phyloP scores from a whole-genome alignment of 768 basidiomycete species.

The Agrocybe pediades region DNA sequence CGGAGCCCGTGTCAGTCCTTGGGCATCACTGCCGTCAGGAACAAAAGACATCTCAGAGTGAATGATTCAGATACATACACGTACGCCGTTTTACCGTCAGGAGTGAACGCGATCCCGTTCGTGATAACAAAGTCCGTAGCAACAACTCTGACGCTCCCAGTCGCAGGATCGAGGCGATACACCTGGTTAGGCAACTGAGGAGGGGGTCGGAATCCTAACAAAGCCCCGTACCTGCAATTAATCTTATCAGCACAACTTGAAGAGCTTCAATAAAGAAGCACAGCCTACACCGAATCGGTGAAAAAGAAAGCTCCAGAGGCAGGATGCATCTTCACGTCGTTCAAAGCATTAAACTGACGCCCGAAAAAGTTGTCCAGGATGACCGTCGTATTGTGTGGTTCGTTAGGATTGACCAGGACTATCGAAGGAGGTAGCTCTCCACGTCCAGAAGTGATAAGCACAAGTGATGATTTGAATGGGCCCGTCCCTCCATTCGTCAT shows the following conservation, averaged over 20 bases:
- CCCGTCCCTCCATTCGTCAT: constrained; percentile 76
- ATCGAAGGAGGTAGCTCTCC: constrained; percentile 64
- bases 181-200: constrained; percentile 75
- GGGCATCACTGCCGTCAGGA: background rate
- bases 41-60: background rate
- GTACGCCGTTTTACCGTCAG: constrained; percentile 64
- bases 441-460: constrained; percentile 68
- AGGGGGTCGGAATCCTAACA: constrained; percentile 64
- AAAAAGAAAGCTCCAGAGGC: constrained; percentile 68
- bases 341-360: constrained; percentile 79
- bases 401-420: constrained; percentile 60
- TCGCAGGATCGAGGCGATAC: constrained; percentile 72
- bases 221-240: constrained; percentile 56
- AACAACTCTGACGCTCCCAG: constrained; percentile 65
- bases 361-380: constrained; percentile 80
- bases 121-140: constrained; percentile 75
- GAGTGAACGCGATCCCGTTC: constrained; percentile 75
- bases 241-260: background rate
- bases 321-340: constrained; percentile 77
- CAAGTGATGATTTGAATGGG: constrained; percentile 55
- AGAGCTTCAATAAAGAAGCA: constrained; percentile 11
- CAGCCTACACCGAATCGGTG: constrained; percentile 63
- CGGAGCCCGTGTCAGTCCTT: constrained; percentile 55
- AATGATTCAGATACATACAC: constrained; percentile 38
- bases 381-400: constrained; percentile 68